These are phyloP conservation scores for Earliella scabrosa DNA, from an alignment of 1,284 basidiomycete species.

Conservation along the genomic window DNA sequence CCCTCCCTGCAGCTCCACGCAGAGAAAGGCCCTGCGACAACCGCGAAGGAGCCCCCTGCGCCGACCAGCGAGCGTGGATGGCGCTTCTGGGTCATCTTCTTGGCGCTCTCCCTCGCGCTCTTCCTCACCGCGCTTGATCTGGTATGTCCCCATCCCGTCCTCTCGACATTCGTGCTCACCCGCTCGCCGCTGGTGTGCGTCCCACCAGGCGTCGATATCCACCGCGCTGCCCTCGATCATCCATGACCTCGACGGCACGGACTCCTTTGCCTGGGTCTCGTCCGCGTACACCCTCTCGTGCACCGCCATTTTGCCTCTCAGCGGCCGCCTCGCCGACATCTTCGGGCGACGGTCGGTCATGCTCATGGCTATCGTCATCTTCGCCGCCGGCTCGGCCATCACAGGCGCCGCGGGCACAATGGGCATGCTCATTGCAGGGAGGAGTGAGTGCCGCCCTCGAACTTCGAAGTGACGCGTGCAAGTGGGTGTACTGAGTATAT, in stretches of 20 bases:
- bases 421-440: constrained; percentile 37
- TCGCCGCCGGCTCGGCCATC: constrained; percentile 40
- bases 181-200: not conserved
- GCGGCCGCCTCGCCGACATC: constrained; percentile 31
- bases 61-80: constrained; percentile 7
- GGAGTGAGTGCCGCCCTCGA: constrained; percentile 11
- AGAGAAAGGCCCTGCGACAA: not conserved
- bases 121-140: constrained; percentile 24
- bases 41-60: not conserved
- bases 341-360: constrained; percentile 41
- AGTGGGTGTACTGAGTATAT: not conserved
- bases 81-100: constrained; percentile 23
- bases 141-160: constrained; percentile 10
- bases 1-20: not conserved
- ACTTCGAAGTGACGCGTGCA: not conserved
- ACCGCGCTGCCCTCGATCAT: constrained; percentile 40
- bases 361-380: constrained; percentile 37
- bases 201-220: constrained; percentile 34
- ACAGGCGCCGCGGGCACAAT: constrained; percentile 40
- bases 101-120: constrained; percentile 13
- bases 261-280: constrained; percentile 36
- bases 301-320: constrained; percentile 32
- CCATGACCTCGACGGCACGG: constrained; percentile 31
- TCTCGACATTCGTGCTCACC: not conserved
- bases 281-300: constrained; percentile 33